Percentiles rank a stretch among this genome's conserved stretches.
Evolutionary conservation across 345 rosid genomes (phyloP).

Genomic region (Limnanthes douglasii): DNA sequence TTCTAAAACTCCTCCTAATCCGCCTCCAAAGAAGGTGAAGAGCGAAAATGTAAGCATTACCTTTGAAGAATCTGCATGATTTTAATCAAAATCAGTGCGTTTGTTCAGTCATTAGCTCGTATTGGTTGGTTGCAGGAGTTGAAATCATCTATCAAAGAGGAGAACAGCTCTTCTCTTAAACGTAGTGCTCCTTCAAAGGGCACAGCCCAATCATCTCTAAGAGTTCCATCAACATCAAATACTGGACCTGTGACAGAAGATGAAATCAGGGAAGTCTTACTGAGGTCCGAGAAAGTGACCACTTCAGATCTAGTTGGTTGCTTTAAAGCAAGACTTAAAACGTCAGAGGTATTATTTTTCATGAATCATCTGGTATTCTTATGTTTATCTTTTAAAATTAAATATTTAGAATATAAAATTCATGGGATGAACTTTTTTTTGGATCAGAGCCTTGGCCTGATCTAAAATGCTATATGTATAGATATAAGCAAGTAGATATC

Average conservation of each 20-base stretch:
- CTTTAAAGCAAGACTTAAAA: constrained; percentile 60
- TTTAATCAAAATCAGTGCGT: not conserved
- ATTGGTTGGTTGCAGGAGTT: constrained; percentile 30
- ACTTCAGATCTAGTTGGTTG: constrained; percentile 83
- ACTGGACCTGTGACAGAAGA: constrained; percentile 82
- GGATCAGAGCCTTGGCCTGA: not conserved
- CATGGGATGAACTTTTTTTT: not conserved
- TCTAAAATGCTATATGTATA: not conserved
- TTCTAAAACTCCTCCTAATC: constrained; percentile 40
- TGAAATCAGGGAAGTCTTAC: constrained; percentile 68
- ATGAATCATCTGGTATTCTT: not conserved
- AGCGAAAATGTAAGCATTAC: constrained; percentile 49
- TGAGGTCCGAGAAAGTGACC: constrained; percentile 68
- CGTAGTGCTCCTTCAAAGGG: constrained; percentile 24
- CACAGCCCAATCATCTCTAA: constrained; percentile 24
- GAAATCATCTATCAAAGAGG: constrained; percentile 35
- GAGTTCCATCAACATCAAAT: constrained; percentile 21
- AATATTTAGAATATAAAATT: not conserved
- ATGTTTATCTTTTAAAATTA: not conserved
- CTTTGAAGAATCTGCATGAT: constrained; percentile 2
- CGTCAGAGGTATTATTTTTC: constrained; percentile 34
- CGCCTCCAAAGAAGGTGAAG: constrained; percentile 71
- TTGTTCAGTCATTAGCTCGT: too few species aligned
- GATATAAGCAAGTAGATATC: constrained; percentile 2
- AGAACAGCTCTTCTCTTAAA: constrained; percentile 25